Percentiles rank a stretch among this genome's conserved stretches.
phyloP scores from a whole-genome alignment of 192 early-diverging fungal species.

The Entomortierella chlamydospora region DNA sequence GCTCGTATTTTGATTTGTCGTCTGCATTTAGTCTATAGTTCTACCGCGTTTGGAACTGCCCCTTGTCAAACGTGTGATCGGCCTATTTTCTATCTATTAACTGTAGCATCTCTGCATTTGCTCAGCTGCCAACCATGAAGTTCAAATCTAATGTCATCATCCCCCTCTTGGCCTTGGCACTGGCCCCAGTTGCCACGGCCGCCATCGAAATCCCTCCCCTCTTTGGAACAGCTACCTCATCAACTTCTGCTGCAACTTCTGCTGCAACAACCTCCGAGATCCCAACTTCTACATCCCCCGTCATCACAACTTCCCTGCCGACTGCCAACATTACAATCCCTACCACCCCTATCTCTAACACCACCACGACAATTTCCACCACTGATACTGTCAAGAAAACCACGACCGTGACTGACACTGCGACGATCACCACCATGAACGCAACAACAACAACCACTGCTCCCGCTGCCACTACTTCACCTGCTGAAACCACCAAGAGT shows the following conservation, averaged over 20 bases:
- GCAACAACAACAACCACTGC: conserved; percentile 2
- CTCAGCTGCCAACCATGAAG: conserved; percentile 1
- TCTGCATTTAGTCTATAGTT: not conserved
- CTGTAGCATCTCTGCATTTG: no score
- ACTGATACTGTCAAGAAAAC: not conserved
- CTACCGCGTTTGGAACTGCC: not conserved
- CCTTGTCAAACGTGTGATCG: not conserved
- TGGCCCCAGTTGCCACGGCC: conserved; percentile 7
- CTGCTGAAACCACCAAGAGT: not conserved
- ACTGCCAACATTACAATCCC: not conserved
- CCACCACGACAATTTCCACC: not conserved
- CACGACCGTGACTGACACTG: not conserved
- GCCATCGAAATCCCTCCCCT: not conserved
- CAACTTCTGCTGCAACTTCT: not conserved
- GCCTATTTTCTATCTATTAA: no score
- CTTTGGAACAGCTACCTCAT: no score
- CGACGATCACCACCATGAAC: not conserved
- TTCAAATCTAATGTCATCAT: not conserved
- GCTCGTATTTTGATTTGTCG: conserved; percentile 4
- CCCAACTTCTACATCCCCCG: not conserved
- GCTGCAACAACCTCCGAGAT: not conserved
- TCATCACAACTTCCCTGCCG: not conserved
- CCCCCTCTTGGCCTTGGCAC: conserved; percentile 15
- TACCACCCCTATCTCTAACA: no score
- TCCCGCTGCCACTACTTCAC: not conserved